A percentile compares a stretch with the other conserved stretches of the same genome.
Conservation (phyloP, 495 filamentous ascomycete genomes). For the Penicillium paxilli region DNA sequence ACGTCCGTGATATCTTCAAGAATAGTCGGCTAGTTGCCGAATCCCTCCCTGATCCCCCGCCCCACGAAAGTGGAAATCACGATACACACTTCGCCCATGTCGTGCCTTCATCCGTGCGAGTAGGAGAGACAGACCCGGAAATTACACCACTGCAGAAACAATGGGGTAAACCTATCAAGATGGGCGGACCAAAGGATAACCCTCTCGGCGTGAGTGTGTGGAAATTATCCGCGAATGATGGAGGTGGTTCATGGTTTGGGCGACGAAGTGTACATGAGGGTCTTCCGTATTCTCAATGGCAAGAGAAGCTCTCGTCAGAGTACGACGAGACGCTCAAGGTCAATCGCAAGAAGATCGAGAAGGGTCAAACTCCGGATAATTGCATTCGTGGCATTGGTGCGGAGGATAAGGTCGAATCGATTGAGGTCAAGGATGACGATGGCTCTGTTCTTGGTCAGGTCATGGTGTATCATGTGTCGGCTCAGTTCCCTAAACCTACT, state of each 20-base stretch:
- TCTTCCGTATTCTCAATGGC: constrained; percentile 69
- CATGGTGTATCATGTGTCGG: constrained; percentile 78
- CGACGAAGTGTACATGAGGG: constrained; percentile 79
- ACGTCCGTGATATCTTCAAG: constrained; percentile 60
- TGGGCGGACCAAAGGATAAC: constrained; percentile 64
- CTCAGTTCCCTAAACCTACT: constrained; percentile 87
- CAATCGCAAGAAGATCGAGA: constrained; percentile 56
- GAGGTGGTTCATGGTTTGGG: constrained; percentile 87
- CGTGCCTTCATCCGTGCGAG: constrained; percentile 51
- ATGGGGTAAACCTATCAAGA: constrained; percentile 84
- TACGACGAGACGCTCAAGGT: constrained; percentile 56
- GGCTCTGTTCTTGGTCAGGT: constrained; percentile 51
- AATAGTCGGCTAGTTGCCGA: constrained; percentile 70
- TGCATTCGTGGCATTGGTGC: constrained; percentile 82
- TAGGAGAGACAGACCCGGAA: constrained; percentile 46
- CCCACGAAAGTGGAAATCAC: constrained; percentile 12
- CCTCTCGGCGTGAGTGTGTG: constrained; percentile 75
- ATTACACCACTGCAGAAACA: constrained; percentile 63
- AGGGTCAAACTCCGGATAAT: constrained; percentile 38
- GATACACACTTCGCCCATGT: constrained; percentile 40
- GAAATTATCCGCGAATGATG: constrained; percentile 76
- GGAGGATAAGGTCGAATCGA: constrained; percentile 66
- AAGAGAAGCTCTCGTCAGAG: constrained; percentile 45
- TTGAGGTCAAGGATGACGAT: constrained; percentile 36
- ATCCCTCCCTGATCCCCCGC: constrained; percentile 67